Conservation (phyloP, 768 basidiomycete species). For the Suillus brevipes region DNA sequence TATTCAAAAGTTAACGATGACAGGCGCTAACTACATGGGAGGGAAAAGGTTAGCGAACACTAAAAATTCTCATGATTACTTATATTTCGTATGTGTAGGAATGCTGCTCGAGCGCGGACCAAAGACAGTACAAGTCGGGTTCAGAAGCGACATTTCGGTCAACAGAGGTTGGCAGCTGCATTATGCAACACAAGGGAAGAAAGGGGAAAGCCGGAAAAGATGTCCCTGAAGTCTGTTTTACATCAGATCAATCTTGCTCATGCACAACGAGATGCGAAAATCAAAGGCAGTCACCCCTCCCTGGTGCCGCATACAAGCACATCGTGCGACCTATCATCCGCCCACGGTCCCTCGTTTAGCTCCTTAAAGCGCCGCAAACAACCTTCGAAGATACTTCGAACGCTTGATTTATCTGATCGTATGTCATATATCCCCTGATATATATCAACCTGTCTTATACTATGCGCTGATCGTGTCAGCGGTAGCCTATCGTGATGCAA, state of each 20-base stretch:
- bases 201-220: slow-evolving; percentile 4
- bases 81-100: slow-evolving; percentile 39
- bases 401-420: slow-evolving; percentile 31
- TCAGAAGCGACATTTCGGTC: slow-evolving; percentile 63
- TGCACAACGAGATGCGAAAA: slow-evolving; percentile 17
- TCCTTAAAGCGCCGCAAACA: slow-evolving; percentile 12
- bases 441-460: slow-evolving; percentile 1
- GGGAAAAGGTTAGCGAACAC: slow-evolving; percentile 55
- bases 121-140: slow-evolving; percentile 55
- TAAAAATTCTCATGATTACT: background rate
- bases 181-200: slow-evolving; percentile 26
- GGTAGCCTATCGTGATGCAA: slow-evolving; percentile 29
- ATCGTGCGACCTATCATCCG: slow-evolving; percentile 11
- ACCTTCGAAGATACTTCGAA: slow-evolving; percentile 26
- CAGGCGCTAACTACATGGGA: slow-evolving; percentile 77
- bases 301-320: background rate
- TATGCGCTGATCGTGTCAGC: slow-evolving; percentile 19
- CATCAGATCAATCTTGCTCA: slow-evolving; percentile 30
- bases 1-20: slow-evolving; percentile 38
- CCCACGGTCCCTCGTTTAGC: background rate
- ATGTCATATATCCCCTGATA: slow-evolving; percentile 12
- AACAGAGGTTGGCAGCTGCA: slow-evolving; percentile 54
- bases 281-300: background rate
- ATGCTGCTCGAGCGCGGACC: slow-evolving; percentile 54
- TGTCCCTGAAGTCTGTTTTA: slow-evolving; percentile 13